Base-by-base conservation (phyloP, 1,284 basidiomycete species). In the Paramarasmius palmivorus region DNA sequence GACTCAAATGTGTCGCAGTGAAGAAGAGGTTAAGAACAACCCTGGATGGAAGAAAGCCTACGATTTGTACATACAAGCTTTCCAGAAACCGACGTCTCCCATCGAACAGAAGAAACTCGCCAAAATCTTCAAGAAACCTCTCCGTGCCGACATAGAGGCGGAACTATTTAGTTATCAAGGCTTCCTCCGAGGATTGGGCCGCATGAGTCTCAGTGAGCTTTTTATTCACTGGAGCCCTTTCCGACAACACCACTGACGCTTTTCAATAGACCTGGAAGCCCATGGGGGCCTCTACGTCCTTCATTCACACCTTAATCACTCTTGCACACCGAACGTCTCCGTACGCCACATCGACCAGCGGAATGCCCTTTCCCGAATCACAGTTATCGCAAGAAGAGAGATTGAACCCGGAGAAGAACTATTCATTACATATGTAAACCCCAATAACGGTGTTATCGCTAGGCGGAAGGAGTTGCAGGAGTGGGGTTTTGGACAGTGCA, bases 261-360 rank as follows among this genome's bases (percentile, higher is more conserved):
- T n/a, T 42, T 23, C 34, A 23, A 14, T 58, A 90, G 88, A 95
- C 66, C 76, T 93, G 55, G 93, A 95, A 70, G 83, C 86, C 2
- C 91, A 93, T 57, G 93, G 93, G 4, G 93, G 92, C 1, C 73
- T 95, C 9, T 95, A 95, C 69, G 78, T 81, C 6, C 78, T 96
- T 8, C 93, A 96, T 68, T 89, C 91, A 1, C 92, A 95, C 65
- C 68, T 95, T 37, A 95, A 95, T 70, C 93, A 95, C 67, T 80
- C 79, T 14, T 96, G 93, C 69, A 67, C 71, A 3, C 92, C 93
- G 0, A 94, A 93, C 65, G 62, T 90, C 41, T 86, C 87, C 35
- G 84, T 90, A 20, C 83, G 81, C 17, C 93, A 87, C 64, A 70
- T 83, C 56, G 77, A 90, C 67, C 81, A 81, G 59, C 81, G 83